Evolutionary conservation across 2,329 filamentous ascomycete genomes (phyloP).

Genomic region (Arthrobotrys entomopaga): DNA sequence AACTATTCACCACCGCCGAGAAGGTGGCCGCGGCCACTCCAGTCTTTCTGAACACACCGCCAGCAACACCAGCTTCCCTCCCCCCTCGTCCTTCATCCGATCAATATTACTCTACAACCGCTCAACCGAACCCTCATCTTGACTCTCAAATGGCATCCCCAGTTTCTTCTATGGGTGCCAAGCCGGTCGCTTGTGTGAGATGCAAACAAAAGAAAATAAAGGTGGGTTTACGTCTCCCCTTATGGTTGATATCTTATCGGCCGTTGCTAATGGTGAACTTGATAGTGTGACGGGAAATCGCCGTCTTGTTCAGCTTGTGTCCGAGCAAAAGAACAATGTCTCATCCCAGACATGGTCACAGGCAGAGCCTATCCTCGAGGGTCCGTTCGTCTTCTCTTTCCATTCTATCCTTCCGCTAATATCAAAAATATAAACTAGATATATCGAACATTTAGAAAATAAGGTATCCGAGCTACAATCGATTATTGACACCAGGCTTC

Average conservation of each 20-base stretch:
- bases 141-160: background rate
- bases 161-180: constrained; percentile 8
- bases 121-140: background rate
- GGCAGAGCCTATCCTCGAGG: constrained; percentile 33
- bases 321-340: constrained; percentile 21
- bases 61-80: constrained; percentile 25
- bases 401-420: background rate
- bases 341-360: constrained; percentile 44
- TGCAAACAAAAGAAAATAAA: constrained; percentile 53
- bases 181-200: constrained; percentile 36
- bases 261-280: background rate
- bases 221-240: constrained; percentile 10
- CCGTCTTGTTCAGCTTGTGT: constrained; percentile 44
- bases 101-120: background rate
- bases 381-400: background rate
- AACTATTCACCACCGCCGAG: constrained; percentile 8
- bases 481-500: constrained; percentile 38
- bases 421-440: constrained; percentile 9
- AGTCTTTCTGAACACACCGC: constrained; percentile 37
- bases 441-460: constrained; percentile 41
- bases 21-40: constrained; percentile 1
- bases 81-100: constrained; percentile 7
- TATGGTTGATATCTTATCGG: background rate
- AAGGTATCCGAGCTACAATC: constrained; percentile 45
- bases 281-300: constrained; percentile 41